These are phyloP conservation scores for Mycena haematopus DNA, from an alignment of 768 basidiomycete genomes.

Conservation along the genomic window DNA sequence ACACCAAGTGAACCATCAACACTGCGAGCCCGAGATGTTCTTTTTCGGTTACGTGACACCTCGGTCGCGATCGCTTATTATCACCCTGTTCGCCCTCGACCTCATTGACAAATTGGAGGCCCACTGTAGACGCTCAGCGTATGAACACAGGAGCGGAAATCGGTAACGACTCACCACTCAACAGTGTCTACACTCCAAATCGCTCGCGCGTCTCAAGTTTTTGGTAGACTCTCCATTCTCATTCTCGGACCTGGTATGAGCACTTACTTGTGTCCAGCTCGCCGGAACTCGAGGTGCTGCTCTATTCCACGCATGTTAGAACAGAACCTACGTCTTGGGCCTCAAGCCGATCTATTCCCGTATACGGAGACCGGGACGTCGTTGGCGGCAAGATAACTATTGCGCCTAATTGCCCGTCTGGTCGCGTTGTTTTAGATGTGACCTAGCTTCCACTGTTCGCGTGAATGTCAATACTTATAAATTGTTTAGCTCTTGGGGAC, in stretches of 20 bases:
- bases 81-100: neutral
- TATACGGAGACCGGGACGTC: conserved; percentile 48
- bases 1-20: no score
- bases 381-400: conserved; percentile 48
- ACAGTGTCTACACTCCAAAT: neutral
- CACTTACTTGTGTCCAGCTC: conserved; percentile 6
- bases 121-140: neutral
- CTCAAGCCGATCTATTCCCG: conserved; percentile 30
- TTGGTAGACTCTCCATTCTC: conserved; percentile 1
- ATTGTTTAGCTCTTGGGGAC: conserved; percentile 14
- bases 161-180: neutral
- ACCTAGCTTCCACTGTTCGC: neutral
- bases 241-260: neutral
- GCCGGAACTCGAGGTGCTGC: conserved; percentile 20
- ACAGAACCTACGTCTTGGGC: conserved; percentile 8
- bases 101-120: neutral
- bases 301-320: conserved; percentile 18
- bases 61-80: neutral
- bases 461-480: neutral
- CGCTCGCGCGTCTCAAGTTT: conserved; percentile 26
- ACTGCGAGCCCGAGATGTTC: no score
- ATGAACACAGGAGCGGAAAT: neutral
- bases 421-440: conserved; percentile 43
- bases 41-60: neutral
- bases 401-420: conserved; percentile 41